phyloP scores from a whole-genome alignment of 2,329 filamentous ascomycete genomes.

The Diaporthe humulicola region DNA sequence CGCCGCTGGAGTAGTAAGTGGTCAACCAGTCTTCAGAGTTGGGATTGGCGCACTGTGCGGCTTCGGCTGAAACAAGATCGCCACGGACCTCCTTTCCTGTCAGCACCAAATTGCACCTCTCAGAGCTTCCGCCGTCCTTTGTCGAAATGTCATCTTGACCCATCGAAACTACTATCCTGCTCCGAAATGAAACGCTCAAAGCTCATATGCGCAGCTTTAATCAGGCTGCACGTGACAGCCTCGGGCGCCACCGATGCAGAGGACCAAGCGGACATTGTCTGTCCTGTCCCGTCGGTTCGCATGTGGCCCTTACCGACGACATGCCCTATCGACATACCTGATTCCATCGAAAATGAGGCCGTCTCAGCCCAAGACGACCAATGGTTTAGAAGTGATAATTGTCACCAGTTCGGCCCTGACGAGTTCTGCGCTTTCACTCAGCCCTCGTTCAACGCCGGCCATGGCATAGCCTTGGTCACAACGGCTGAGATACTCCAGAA shows the following conservation, averaged over 20 bases:
- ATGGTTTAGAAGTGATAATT: conserved; percentile 31
- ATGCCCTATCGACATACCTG: conserved; percentile 1
- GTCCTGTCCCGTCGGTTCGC: not conserved
- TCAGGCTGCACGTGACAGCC: not conserved
- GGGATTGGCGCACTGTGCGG: conserved; percentile 3
- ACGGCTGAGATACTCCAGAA: conserved; percentile 43
- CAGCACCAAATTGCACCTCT: not conserved
- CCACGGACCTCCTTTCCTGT: not conserved
- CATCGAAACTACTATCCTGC: not conserved
- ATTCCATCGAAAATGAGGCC: not conserved
- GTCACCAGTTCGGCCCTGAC: conserved; percentile 37
- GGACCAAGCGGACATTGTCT: not conserved
- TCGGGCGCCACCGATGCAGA: not conserved
- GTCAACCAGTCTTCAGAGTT: not conserved
- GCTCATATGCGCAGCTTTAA: not conserved
- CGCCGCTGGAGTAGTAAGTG: not conserved
- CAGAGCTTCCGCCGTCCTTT: not conserved
- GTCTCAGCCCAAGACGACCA: not conserved
- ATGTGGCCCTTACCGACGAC: not conserved
- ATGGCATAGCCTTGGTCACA: conserved; percentile 48
- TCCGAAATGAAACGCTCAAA: not conserved
- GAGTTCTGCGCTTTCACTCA: conserved; percentile 47
- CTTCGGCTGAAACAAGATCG: conserved; percentile 23
- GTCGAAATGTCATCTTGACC: not conserved
- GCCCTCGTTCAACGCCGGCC: conserved; percentile 43